Percentiles rank a stretch among this genome's conserved stretches.
These are phyloP conservation scores for Termitomyces titanicus DNA, from an alignment of 768 basidiomycete genomes.

Conservation along the genomic window DNA sequence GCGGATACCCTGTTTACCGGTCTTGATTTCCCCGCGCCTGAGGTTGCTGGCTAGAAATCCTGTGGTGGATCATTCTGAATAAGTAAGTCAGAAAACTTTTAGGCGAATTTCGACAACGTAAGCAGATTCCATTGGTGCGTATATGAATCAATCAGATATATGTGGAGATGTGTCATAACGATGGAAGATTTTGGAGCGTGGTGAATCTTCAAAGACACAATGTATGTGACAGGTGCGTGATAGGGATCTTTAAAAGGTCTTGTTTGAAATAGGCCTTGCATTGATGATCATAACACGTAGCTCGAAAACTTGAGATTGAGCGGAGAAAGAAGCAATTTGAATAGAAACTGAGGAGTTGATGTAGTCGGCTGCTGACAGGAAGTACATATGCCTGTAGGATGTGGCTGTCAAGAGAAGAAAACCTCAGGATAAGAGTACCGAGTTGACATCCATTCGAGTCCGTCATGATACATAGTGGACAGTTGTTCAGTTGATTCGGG, in stretches of 20 bases:
- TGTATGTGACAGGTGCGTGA: neutral
- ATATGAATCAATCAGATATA: neutral
- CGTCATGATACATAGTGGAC: neutral
- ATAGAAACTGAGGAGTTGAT: no score
- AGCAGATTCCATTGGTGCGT: neutral
- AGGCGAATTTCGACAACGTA: neutral
- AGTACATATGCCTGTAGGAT: neutral
- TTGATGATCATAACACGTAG: neutral
- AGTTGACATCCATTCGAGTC: neutral
- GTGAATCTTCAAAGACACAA: neutral
- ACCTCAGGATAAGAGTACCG: neutral
- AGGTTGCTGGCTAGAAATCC: neutral
- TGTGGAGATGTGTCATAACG: neutral
- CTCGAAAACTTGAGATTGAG: neutral
- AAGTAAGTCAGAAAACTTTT: neutral
- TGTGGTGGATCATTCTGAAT: neutral
- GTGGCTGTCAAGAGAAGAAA: neutral
- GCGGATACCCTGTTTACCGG: neutral
- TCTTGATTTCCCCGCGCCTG: neutral
- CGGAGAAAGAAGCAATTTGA: neutral
- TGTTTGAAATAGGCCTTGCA: neutral
- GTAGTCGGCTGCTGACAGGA: neutral
- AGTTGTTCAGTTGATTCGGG: neutral
- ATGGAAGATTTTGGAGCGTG: neutral
- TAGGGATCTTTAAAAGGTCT: neutral